Percentiles rank a stretch among this genome's conserved stretches.
Evolutionary conservation across 345 rosid species (phyloP).

Genomic region (Clarkia xantiana): DNA sequence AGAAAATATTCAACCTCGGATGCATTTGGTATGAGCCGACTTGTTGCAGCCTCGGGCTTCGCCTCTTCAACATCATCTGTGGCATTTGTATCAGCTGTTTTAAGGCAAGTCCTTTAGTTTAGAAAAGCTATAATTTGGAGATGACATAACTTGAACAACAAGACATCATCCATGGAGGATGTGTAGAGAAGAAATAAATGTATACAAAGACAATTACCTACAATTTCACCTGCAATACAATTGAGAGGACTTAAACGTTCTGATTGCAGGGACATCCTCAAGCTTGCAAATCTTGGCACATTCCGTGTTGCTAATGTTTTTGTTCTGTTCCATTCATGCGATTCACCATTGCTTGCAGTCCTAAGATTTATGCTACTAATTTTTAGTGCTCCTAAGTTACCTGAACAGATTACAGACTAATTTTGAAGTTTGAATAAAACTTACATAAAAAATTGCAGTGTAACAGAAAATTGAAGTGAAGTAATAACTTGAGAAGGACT

Average conservation of each 20-base stretch:
- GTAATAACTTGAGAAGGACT: too few species aligned
- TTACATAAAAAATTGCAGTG: background rate
- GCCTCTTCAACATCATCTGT: conserved; percentile 19
- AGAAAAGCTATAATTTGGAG: background rate
- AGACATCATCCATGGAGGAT: too few species aligned
- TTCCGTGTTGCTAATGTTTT: conserved; percentile 13
- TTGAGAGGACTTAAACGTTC: conserved; percentile 13
- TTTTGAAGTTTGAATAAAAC: background rate
- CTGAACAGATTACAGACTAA: conserved; percentile 12
- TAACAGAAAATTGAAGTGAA: background rate
- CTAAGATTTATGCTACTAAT: conserved; percentile 13
- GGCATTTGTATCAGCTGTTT: conserved; percentile 16
- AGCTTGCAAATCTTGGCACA: conserved; percentile 18
- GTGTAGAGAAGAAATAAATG: too few species aligned
- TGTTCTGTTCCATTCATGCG: conserved; percentile 8
- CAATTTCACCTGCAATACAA: conserved; percentile 5
- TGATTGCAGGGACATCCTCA: conserved; percentile 9
- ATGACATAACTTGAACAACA: background rate
- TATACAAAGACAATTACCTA: too few species aligned
- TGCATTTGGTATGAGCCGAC: conserved; percentile 42
- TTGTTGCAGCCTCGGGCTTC: conserved; percentile 21
- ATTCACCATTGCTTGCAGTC: conserved; percentile 11
- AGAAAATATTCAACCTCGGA: conserved; percentile 27
- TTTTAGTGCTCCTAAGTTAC: conserved; percentile 27
- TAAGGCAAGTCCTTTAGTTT: too few species aligned